These are phyloP conservation scores for Blastobotrys arbuscula DNA, from an alignment of 1,139 yeast species.

Conservation along the genomic window DNA sequence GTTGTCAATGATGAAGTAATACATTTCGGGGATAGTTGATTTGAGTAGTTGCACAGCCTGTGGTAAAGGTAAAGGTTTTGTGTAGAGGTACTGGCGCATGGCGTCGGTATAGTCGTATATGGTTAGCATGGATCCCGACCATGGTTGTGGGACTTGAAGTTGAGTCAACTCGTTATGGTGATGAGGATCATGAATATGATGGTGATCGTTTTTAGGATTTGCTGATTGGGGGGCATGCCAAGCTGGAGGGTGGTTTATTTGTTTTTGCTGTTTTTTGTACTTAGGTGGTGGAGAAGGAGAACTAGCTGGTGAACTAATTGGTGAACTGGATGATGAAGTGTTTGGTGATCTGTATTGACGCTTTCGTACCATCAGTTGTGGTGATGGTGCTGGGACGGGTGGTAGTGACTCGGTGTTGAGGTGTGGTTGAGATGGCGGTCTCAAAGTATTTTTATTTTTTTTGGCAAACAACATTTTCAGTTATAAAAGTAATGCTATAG, in stretches of 20 bases:
- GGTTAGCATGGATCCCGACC: conserved; percentile 10
- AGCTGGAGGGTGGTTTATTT: neutral
- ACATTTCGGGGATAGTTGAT: neutral
- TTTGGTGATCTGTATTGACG: neutral
- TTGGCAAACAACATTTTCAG: conserved; percentile 1
- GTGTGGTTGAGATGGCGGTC: neutral
- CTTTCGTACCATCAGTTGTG: neutral
- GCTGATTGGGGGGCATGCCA: neutral
- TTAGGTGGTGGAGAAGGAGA: neutral
- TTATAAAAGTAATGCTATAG: neutral
- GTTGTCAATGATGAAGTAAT: neutral
- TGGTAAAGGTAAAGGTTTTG: neutral
- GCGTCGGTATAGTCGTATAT: conserved; percentile 8
- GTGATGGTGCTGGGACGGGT: conserved; percentile 6
- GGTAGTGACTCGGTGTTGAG: conserved; percentile 1
- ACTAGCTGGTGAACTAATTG: neutral
- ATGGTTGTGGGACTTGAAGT: conserved; percentile 1
- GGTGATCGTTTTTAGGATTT: neutral
- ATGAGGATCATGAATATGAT: neutral
- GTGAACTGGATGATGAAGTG: neutral
- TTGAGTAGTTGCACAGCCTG: conserved; percentile 1
- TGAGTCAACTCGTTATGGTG: neutral
- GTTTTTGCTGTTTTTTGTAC: neutral
- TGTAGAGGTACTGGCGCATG: conserved; percentile 1
- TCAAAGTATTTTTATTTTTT: neutral